A percentile compares a stretch with the other conserved stretches of the same genome.
Evolutionary conservation across 768 basidiomycete genomes (phyloP).

Genomic region (Boletus bicolor): DNA sequence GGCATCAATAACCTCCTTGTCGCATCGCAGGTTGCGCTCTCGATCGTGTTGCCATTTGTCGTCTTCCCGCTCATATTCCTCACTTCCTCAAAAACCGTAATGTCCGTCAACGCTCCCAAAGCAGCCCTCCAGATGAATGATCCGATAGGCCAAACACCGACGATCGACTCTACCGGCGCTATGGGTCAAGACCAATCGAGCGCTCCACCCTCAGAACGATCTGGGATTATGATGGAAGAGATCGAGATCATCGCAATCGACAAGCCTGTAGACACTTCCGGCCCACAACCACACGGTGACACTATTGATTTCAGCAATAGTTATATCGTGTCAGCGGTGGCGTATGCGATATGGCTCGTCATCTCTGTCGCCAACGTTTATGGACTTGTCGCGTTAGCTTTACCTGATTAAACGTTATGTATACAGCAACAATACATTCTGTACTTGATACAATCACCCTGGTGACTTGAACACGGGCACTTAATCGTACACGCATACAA

Average conservation of each 20-base stretch:
- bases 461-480: not conserved
- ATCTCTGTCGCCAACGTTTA: slow-evolving; percentile 51
- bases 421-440: not conserved
- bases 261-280: not conserved
- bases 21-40: slow-evolving; percentile 46
- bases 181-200: not conserved
- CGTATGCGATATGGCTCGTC: slow-evolving; percentile 47
- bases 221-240: not conserved
- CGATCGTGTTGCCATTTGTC: slow-evolving; percentile 46
- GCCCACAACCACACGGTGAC: slow-evolving; percentile 9
- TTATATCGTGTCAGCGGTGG: slow-evolving; percentile 35
- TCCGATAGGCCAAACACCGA: not conserved
- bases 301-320: slow-evolving; percentile 42
- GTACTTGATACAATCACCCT: not conserved
- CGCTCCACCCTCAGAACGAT: not conserved
- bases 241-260: not conserved
- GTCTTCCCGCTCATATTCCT: slow-evolving; percentile 41
- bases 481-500: slow-evolving; percentile 14
- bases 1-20: slow-evolving; percentile 48
- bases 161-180: slow-evolving; percentile 11
- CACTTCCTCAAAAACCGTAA: slow-evolving; percentile 35
- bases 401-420: not conserved
- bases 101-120: slow-evolving; percentile 13
- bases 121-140: not conserved
- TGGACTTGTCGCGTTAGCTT: slow-evolving; percentile 46